Base-by-base conservation (phyloP, 306 rosid genomes). In the Lupinus albus region DNA sequence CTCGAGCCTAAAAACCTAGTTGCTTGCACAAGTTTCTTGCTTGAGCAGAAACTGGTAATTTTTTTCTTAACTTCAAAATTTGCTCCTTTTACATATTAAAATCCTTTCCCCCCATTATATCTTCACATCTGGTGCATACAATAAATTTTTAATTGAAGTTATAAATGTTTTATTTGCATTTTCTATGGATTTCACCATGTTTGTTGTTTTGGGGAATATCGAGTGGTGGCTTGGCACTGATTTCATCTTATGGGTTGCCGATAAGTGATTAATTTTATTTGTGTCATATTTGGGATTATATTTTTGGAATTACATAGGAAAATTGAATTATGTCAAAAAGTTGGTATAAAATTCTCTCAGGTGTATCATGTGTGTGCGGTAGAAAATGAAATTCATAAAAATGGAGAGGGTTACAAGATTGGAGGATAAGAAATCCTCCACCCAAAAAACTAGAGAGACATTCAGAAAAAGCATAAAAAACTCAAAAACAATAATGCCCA, bases 21-120 rank as follows among this genome's bases (percentile, higher is more conserved):
- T 78, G 91, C 96, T 68, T 85, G 89, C 80, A 78, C 85, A 73
- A 84, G 96, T 78, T 92, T 87, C 81, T 67, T 92, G 86, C 74
- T 89, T 61, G 98, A 92, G 68, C 92, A 85, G 81, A 87, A 67
- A 63, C 70, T 92, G 98, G 98, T 89, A 80, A 56, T 13, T 65
- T 66, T 58, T 64, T 14, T 20, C 50, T 9, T 28, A 25, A 18
- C 14, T 28, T 57, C 33, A 68, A 56, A 70, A 44, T 59, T 8
- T 72, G 8, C 48, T 51, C 47, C 4, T 10, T 63, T 16, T 36
- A n/a, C 4, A 2, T 16, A 63, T 41, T 4, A 6, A 0, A 16
- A 28, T 11, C 9, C 18, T 28, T 15, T 20, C 36, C 50, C 15
- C n/a, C 17, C 28, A 25, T 57, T 6, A 20, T 17, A 28, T 52